Evolutionary conservation across 768 basidiomycete genomes (phyloP).

Genomic region (Lactarius vividus): DNA sequence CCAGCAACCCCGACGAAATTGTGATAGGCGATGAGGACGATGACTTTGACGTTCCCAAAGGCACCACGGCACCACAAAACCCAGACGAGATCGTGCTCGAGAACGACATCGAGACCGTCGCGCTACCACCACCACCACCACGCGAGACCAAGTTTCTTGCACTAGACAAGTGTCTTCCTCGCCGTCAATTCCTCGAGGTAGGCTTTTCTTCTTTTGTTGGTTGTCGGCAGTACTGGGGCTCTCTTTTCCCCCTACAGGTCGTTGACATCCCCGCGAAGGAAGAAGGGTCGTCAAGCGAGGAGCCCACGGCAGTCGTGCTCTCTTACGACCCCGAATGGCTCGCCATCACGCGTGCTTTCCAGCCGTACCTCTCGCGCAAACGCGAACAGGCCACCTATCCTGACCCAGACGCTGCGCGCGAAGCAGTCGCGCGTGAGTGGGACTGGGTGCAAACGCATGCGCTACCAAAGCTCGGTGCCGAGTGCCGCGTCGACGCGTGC

Average conservation of each 20-base stretch:
- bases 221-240: not conserved
- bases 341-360: conserved; percentile 64
- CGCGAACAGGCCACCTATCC: conserved; percentile 58
- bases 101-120: conserved; percentile 45
- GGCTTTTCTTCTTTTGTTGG: conserved; percentile 2
- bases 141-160: conserved; percentile 77
- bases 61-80: conserved; percentile 31
- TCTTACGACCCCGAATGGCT: conserved; percentile 55
- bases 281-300: conserved; percentile 11
- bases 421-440: conserved; percentile 55
- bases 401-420: conserved; percentile 45
- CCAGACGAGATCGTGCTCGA: conserved; percentile 53
- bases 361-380: conserved; percentile 66
- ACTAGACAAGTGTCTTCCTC: conserved; percentile 68
- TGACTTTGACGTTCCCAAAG: not conserved
- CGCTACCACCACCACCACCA: conserved; percentile 35
- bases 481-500: conserved; percentile 19
- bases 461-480: conserved; percentile 31
- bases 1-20: conserved; percentile 51
- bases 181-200: conserved; percentile 67
- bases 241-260: conserved; percentile 45
- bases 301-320: conserved; percentile 38
- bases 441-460: conserved; percentile 69
- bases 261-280: conserved; percentile 52
- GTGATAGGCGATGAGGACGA: conserved; percentile 43